phyloP scores from a whole-genome alignment of 768 basidiomycete genomes.

The Suillus weaverae region DNA sequence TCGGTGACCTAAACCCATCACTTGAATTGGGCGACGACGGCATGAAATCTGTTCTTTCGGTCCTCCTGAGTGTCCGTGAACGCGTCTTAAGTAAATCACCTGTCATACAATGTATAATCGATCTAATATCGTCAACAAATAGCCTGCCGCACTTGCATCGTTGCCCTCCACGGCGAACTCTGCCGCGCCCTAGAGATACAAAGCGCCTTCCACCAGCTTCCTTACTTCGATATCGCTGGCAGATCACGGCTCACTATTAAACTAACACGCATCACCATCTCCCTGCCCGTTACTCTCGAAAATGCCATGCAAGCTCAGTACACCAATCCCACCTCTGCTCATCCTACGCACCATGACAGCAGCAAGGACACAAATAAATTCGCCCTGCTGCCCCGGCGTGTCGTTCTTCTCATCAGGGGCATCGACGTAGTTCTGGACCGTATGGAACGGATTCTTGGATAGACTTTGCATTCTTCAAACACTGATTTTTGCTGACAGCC shows the following conservation, averaged over 20 bases:
- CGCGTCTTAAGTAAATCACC: conserved; percentile 64
- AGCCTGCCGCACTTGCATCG: conserved; percentile 78
- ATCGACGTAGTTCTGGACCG: conserved; percentile 63
- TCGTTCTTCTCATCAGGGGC: conserved; percentile 60
- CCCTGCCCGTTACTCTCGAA: conserved; percentile 73
- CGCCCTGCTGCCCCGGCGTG: conserved; percentile 53
- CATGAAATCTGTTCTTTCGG: conserved; percentile 71
- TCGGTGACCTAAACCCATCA: conserved; percentile 79
- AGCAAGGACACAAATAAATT: conserved; percentile 20
- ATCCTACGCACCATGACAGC: conserved; percentile 20
- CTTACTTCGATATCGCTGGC: conserved; percentile 75
- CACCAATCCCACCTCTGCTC: conserved; percentile 10
- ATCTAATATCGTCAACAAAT: conserved; percentile 9
- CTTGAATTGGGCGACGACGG: conserved; percentile 77
- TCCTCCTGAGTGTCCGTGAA: conserved; percentile 69
- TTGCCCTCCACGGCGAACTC: conserved; percentile 70
- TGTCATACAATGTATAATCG: not conserved
- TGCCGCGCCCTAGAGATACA: conserved; percentile 82
- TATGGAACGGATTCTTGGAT: conserved; percentile 57
- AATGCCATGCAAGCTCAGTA: conserved; percentile 56
- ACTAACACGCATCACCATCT: conserved; percentile 74
- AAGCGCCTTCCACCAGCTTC: conserved; percentile 68
- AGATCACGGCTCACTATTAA: conserved; percentile 76
- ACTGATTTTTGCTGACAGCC: not conserved
- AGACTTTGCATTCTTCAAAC: conserved; percentile 6